Percentiles rank a stretch among this genome's conserved stretches.
These are phyloP conservation scores for Stephanodiscus triporus DNA, from an alignment of 108 stramenopile genomes.

Conservation along the genomic window DNA sequence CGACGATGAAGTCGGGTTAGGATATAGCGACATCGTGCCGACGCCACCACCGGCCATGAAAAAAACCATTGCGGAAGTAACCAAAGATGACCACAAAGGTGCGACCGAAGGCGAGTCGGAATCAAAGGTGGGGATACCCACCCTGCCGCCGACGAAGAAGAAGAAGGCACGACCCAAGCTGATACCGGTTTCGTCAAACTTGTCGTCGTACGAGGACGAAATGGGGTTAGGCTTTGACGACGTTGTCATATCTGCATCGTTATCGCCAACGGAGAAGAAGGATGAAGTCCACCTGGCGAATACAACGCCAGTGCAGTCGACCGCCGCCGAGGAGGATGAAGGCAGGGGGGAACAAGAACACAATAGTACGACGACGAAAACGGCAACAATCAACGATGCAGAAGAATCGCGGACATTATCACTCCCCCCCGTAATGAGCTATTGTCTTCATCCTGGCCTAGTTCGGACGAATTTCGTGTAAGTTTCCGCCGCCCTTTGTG, in stretches of 20 bases:
- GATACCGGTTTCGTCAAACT: background rate
- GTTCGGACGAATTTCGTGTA: constrained; percentile 87
- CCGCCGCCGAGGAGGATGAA: background rate
- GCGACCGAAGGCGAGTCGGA: too few relatives aligned
- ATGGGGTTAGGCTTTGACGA: constrained; percentile 2
- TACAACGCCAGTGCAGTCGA: background rate
- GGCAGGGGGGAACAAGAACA: background rate
- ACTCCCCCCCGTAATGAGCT: constrained; percentile 36
- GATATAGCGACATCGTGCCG: background rate
- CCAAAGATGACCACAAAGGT: too few relatives aligned
- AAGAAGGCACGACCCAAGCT: constrained; percentile 4
- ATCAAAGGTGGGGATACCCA: too few relatives aligned
- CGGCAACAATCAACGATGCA: background rate
- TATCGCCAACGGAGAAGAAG: background rate
- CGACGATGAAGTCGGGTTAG: constrained; percentile 8
- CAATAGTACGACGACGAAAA: background rate
- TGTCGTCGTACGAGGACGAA: background rate
- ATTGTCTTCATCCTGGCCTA: constrained; percentile 86
- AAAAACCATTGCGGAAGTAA: too few relatives aligned
- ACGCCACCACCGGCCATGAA: background rate
- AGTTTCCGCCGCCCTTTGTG: background rate
- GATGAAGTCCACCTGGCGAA: background rate
- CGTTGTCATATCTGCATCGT: background rate
- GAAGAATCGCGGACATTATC: background rate
- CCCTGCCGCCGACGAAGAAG: background rate